Evolutionary conservation across 2,329 filamentous ascomycete genomes (phyloP).

Genomic region (Colletotrichum cereale): DNA sequence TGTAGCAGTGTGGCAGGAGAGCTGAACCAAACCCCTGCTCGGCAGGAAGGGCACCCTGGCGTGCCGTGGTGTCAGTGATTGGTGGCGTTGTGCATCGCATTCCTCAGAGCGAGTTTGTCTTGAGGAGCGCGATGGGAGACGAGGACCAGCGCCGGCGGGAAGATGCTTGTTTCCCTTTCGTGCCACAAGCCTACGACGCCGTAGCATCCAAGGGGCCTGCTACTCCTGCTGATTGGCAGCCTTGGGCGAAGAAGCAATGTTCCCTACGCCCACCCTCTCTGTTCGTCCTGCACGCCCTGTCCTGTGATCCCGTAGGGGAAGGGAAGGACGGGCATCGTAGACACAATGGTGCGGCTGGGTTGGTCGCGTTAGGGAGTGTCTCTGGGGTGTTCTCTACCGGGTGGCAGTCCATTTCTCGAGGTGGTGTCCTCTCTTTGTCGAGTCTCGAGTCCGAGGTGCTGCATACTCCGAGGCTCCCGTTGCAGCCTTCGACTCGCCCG

Average conservation of each 20-base stretch:
- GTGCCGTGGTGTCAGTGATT: constrained; percentile 12
- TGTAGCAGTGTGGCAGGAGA: constrained; percentile 12
- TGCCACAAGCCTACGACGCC: constrained; percentile 15
- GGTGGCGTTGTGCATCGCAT: constrained; percentile 18
- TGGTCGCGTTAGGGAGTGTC: constrained; percentile 1
- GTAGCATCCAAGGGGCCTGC: not conserved
- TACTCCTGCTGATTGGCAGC: constrained; percentile 20
- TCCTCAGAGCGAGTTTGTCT: not conserved
- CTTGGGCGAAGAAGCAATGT: constrained; percentile 25
- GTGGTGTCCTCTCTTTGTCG: not conserved
- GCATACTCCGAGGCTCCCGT: not conserved
- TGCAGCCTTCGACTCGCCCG: not conserved
- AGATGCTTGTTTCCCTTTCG: constrained; percentile 28
- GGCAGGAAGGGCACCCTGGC: not conserved
- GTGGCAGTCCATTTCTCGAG: not conserved
- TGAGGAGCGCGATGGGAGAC: not conserved
- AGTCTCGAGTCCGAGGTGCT: not conserved
- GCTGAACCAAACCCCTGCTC: constrained; percentile 27
- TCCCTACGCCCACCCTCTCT: constrained; percentile 18
- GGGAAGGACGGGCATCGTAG: not conserved
- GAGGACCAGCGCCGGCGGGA: constrained; percentile 5
- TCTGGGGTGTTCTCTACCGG: not conserved
- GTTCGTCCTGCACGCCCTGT: constrained; percentile 12
- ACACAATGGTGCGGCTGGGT: not conserved
- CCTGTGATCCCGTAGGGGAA: not conserved